These are phyloP conservation scores for Auriscalpium orientale DNA, from an alignment of 768 basidiomycete species.

Conservation along the genomic window DNA sequence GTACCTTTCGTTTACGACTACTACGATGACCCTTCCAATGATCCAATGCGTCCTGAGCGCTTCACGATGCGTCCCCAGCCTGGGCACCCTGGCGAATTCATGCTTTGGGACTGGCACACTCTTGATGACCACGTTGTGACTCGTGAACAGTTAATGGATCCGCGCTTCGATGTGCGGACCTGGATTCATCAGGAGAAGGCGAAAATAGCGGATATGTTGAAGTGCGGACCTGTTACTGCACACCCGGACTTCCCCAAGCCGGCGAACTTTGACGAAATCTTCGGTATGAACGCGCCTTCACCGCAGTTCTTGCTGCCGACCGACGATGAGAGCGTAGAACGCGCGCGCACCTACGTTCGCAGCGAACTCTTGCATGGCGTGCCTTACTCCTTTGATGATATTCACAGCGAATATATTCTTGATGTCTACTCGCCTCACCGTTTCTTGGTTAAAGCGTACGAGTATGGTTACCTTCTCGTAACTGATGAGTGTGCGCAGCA, in stretches of 20 bases:
- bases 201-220: background rate
- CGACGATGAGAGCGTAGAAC: no score
- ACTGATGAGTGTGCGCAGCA: no score
- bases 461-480: no score
- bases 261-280: background rate
- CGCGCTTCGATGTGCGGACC: background rate
- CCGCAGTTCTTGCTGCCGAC: no score
- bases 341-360: no score
- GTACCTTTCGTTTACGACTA: background rate
- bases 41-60: background rate
- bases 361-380: no score
- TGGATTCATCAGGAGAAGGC: background rate
- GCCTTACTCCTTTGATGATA: no score
- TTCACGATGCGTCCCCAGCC: background rate
- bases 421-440: no score
- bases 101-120: background rate
- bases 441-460: no score
- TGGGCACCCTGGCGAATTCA: background rate
- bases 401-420: no score
- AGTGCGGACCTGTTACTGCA: background rate
- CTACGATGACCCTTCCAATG: background rate
- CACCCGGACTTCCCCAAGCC: background rate
- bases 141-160: background rate
- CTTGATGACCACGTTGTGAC: background rate
- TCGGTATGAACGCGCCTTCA: no score